Conservation (phyloP, 306 rosid species). For the Begonia fuchsioides region DNA sequence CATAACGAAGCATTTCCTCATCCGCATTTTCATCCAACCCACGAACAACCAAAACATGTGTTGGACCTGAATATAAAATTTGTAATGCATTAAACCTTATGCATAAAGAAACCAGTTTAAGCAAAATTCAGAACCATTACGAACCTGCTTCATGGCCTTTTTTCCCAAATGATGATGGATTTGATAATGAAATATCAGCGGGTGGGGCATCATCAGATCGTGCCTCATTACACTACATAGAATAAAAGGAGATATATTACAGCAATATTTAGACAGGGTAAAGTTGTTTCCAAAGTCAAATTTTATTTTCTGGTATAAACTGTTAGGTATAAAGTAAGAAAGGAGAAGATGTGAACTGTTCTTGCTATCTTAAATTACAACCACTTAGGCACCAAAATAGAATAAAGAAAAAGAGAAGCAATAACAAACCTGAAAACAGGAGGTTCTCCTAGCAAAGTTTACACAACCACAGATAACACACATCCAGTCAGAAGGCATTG, state of each 20-base stretch:
- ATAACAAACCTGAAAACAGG: too few relatives aligned
- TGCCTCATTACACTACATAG: constrained; percentile 76
- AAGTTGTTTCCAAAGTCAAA: too few relatives aligned
- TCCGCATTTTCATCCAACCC: constrained; percentile 99
- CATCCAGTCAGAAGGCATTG: too few relatives aligned
- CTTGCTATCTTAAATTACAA: background rate
- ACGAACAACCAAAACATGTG: constrained; percentile 97
- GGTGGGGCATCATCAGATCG: constrained; percentile 92
- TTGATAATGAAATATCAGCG: constrained; percentile 69
- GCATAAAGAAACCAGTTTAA: constrained; percentile 1
- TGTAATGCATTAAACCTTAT: constrained; percentile 4
- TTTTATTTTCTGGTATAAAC: too few relatives aligned
- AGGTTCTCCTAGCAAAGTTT: too few relatives aligned
- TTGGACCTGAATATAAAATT: constrained; percentile 52
- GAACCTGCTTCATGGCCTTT: constrained; percentile 87
- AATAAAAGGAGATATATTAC: background rate
- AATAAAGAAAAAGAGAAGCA: background rate
- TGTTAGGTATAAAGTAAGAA: too few relatives aligned
- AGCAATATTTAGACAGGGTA: background rate
- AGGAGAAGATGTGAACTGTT: too few relatives aligned
- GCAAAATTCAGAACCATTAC: constrained; percentile 13
- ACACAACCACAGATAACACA: too few relatives aligned
- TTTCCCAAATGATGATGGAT: constrained; percentile 47
- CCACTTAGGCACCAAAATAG: background rate
- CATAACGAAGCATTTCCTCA: constrained; percentile 98